Evolutionary conservation across 352 stramenopile species (phyloP), one percentile per base, ranked within the genome.

Genomic region (Globisporangium okanoganense): DNA sequence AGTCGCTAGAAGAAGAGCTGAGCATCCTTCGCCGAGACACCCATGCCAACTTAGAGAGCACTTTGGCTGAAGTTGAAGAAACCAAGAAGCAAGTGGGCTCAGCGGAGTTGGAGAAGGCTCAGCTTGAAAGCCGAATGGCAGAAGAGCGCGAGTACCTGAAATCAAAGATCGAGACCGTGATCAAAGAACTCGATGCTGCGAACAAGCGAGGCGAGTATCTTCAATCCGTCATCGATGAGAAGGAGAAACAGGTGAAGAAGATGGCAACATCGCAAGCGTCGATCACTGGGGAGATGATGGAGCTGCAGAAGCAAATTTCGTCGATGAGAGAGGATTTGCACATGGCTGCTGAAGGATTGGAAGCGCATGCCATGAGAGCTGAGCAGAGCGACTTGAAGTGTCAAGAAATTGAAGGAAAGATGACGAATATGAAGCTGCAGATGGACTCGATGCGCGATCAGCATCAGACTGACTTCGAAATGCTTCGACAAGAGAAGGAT

Each of bases 111-210:
- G 68, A 65, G 47, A 61, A 61, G n/a, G 29, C 20, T 16, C 69
- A 76, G 40, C 48, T 76, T 6, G 64, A 71, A 22, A 72, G 64
- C 29, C 69, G 75, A 41, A 68, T 74, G 29, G 65, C 59, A 10
- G 76, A 91, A 54, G 80, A 94, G 61, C 78, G 78, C 40, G 72
- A 75, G 44, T 92, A 90, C 56, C 80, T 85, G 62, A 75, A 81
- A 25, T 75, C 70, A 14, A 92, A 92, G 62, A 68, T 91, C 18
- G 82, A 90, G 54, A 67, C 67, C 10, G 52, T 94, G 5, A 78
- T 89, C 48, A 79, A 78, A 16, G 80, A 90, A 12, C 68, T 85
- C 6, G 80, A 91, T 20, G 47, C 55, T 5, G 66, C 70, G 6
- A 71, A 68, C 3, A 78, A 73, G n/a, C 71, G 83, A 38, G 69